Evolutionary conservation across 164 flowering plant species (phyloP), one percentile per base, ranked within the genome.

Genomic region (Vitis rotundifolia): DNA sequence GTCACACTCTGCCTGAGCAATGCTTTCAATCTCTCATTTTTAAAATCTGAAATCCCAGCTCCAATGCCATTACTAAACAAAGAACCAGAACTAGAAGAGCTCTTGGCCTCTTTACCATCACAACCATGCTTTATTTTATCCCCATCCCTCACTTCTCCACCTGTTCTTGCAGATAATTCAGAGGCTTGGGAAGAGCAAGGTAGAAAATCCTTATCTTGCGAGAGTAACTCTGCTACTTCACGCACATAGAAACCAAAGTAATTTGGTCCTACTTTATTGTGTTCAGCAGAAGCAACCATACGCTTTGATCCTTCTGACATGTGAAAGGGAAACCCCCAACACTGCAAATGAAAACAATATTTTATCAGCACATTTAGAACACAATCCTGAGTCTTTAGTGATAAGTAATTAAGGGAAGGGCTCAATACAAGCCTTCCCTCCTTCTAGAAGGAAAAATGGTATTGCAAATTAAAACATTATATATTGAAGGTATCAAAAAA

Each of bases 181-280:
- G 74, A 61, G 59, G 58, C 60, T 58, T 67, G 66, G 16, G 67
- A 50, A 29, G 61, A 49, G 15, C 58, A 62, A 19, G 82, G 81
- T 57, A 74, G 31, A 18, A 67, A 55, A 68, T 74, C 78, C n/a
- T 84, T 87, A 51, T 80, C 78, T 64, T 78, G 73, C 49, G 84
- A 84, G 8, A 88, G 62, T 11, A 91, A 61, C 26, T 77, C 79
- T n/a, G 59, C 61, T 22, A 88, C 78, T 78, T 82, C 81, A 66
- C 71, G 71, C 19, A 75, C 64, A 72, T 81, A 85, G 72, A 76
- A 87, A 64, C 85, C 83, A 75, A 88, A 84, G 75, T 76, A 84
- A 74, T 88, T 82, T 11, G 90, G 92, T 68, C 82, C 89, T 16
- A 51, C 49, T 75, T 64, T 78, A 49, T 70, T 66, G 6, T 64